Evolutionary conservation across 257 asterid genomes (phyloP).

Genomic region (Salvia rosmarinus): DNA sequence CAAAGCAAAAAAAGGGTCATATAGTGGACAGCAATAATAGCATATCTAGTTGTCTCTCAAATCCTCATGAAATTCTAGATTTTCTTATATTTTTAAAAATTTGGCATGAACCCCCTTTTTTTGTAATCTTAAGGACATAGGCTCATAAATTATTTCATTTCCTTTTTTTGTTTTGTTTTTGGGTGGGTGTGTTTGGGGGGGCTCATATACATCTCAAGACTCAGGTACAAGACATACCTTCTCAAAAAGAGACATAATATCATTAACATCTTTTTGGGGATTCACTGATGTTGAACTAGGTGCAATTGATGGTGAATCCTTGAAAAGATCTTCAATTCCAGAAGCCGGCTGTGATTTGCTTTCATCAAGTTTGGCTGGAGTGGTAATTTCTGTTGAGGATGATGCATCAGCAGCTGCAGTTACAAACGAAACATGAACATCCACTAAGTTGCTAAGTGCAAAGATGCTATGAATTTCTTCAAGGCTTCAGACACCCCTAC

Average conservation of each 20-base stretch:
- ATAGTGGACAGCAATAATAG: background rate
- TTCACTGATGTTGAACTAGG: constrained; percentile 49
- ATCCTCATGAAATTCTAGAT: constrained; percentile 8
- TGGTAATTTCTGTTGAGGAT: constrained; percentile 54
- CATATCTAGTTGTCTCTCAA: background rate
- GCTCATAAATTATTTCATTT: background rate
- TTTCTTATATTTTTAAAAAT: background rate
- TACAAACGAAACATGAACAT: constrained; percentile 32
- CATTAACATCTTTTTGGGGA: constrained; percentile 79
- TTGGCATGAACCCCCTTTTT: background rate
- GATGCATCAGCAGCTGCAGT: constrained; percentile 79
- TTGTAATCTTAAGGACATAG: background rate
- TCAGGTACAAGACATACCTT: constrained; percentile 58
- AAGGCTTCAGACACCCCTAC: background rate
- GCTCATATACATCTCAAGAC: constrained; percentile 1
- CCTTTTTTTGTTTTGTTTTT: background rate
- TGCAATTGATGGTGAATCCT: constrained; percentile 63
- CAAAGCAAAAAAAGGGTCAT: background rate
- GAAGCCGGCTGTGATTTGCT: constrained; percentile 55
- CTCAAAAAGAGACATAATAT: constrained; percentile 96
- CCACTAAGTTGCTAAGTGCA: constrained; percentile 19
- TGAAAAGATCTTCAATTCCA: constrained; percentile 82
- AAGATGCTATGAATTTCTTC: background rate
- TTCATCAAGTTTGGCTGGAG: constrained; percentile 39
- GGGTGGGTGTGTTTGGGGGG: background rate